Evolutionary conservation across 768 basidiomycete genomes (phyloP).

Genomic region (Rhodocollybia butyracea): DNA sequence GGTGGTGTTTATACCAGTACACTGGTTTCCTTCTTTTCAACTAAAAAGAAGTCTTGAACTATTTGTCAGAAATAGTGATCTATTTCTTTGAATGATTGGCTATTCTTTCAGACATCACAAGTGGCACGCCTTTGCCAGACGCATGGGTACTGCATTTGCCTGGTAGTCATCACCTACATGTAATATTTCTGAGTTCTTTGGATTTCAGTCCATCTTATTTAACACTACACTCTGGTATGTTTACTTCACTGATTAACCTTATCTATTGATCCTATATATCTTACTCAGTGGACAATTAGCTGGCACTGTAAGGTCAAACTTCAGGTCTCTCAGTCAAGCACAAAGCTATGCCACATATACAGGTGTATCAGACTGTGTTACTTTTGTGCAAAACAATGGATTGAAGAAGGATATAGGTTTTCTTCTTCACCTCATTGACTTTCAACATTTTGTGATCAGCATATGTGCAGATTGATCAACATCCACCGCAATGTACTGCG

Average conservation of each 20-base stretch:
- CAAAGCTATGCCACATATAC: constrained; percentile 84
- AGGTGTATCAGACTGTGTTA: constrained; percentile 75
- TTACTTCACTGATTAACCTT: constrained; percentile 14
- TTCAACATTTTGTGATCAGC: neutral
- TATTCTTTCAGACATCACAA: constrained; percentile 77
- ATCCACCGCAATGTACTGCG: too few relatives aligned
- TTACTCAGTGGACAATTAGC: constrained; percentile 83
- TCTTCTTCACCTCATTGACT: neutral
- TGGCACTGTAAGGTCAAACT: constrained; percentile 62
- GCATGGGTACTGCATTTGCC: constrained; percentile 76
- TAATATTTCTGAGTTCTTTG: constrained; percentile 77
- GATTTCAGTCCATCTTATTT: constrained; percentile 73
- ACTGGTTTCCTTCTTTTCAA: constrained; percentile 20
- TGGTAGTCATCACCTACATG: constrained; percentile 76
- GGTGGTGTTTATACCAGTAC: constrained; percentile 90
- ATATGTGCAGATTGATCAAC: constrained; percentile 61
- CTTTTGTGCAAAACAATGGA: constrained; percentile 73
- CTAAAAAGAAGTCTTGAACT: constrained; percentile 69
- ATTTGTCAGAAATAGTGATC: constrained; percentile 66
- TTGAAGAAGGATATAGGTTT: constrained; percentile 74
- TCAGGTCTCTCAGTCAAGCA: constrained; percentile 81
- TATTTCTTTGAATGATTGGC: constrained; percentile 78
- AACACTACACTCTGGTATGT: constrained; percentile 82
- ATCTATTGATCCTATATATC: neutral
- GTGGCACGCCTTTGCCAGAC: constrained; percentile 65